Evolutionary conservation across 176 grass and related monocot genomes (phyloP).

Genomic region (Miscanthus lutarioriparius): DNA sequence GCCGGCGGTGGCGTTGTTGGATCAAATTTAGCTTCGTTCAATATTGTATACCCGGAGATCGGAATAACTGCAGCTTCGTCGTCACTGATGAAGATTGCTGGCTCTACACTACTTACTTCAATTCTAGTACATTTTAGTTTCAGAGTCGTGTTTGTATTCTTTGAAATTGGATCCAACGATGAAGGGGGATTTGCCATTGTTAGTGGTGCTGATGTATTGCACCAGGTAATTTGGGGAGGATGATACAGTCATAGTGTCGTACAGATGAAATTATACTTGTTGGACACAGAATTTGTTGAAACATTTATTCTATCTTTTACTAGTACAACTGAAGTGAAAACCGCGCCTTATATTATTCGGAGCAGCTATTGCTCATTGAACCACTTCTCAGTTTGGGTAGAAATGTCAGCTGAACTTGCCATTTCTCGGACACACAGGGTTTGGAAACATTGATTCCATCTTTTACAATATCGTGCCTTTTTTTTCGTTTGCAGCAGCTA

Average conservation of each 20-base stretch:
- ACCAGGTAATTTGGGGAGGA: background rate
- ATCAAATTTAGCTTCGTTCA: constrained; percentile 7
- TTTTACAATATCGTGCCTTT: background rate
- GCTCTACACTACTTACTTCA: background rate
- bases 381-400: background rate
- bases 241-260: constrained; percentile 15
- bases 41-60: background rate
- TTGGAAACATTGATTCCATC: background rate
- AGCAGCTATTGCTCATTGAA: background rate
- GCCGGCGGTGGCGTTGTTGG: background rate
- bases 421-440: background rate
- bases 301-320: background rate
- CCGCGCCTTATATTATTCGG: background rate
- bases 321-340: background rate
- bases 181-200: constrained; percentile 4
- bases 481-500: background rate
- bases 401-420: background rate
- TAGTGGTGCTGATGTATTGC: constrained; percentile 26
- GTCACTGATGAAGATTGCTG: constrained; percentile 14
- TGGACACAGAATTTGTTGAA: background rate
- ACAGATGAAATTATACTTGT: constrained; percentile 44
- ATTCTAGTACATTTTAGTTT: background rate
- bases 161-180: constrained; percentile 21
- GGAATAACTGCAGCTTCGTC: constrained; percentile 40
- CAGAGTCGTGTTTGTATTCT: constrained; percentile 4